Base-by-base conservation (phyloP, 192 early-diverging fungal genomes). In the Helicostylum pulchrum region DNA sequence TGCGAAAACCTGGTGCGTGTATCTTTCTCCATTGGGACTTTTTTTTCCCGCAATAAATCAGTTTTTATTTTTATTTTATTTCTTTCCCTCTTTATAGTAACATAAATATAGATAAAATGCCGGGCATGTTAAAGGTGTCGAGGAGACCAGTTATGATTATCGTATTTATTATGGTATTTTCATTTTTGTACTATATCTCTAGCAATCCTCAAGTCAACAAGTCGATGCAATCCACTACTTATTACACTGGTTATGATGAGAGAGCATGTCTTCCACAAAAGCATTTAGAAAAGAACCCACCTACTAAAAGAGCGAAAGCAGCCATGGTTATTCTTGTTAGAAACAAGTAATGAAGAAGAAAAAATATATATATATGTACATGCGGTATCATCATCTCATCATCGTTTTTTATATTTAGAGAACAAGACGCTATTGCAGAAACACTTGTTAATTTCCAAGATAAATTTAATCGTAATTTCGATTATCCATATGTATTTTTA, bases 401-500 rank as follows among this genome's bases (percentile, higher is more conserved):
- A 49, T 12, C 15, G 9, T 30, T 12, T 49, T 20, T 32, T 12
- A n/a, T 21, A 10, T 42, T 15, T 51, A 76, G 69, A 19, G 89
- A 91, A 34, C 75, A 87, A 51, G 73, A 78, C 46, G 83, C 71
- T 6, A 64, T 90, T 56, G 74, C 73, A 31, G 65, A 67, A 26
- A 61, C 87, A 0, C 72, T 92, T 7, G 67, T 72, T 7, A 79
- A 87, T 49, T 64, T 92, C 14, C 83, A 92, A 64, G 76, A 85
- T 64, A 79, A 82, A 44, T 91, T 91, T 76, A 92, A 92, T 76
- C 74, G 68, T 58, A 77, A 83, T 10, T 90, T 81, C 77, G 70
- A 86, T 61, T 92, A 92, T 68, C 90, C 90, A n/a, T 92, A 91
- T 74, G 84, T 92, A 8, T 91, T 92, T 65, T 65, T 92, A 23